Evolutionary conservation across 2,329 filamentous ascomycete genomes (phyloP).

Genomic region (Fusarium lateritium): DNA sequence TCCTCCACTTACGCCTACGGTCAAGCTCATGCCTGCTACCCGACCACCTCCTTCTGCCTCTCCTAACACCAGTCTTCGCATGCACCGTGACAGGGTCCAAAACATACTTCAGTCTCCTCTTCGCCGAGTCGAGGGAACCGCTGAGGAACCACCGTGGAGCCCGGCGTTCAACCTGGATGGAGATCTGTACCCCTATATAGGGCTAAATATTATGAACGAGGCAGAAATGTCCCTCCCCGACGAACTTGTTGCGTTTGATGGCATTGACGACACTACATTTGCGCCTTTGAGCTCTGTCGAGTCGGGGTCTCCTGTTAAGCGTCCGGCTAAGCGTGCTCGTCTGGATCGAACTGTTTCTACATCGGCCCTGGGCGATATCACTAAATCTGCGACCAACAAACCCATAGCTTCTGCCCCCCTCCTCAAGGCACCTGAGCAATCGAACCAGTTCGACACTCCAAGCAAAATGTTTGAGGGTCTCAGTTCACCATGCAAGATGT

Average conservation of each 20-base stretch:
- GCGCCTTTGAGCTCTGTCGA: conserved; percentile 63
- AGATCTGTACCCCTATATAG: conserved; percentile 60
- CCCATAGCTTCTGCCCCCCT: conserved; percentile 65
- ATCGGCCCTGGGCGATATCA: conserved; percentile 73
- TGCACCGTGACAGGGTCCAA: conserved; percentile 87
- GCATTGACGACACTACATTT: conserved; percentile 51
- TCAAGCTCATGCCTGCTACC: conserved; percentile 79
- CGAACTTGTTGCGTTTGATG: conserved; percentile 53
- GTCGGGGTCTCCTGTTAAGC: conserved; percentile 77
- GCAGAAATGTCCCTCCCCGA: conserved; percentile 76
- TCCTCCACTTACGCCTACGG: conserved; percentile 85
- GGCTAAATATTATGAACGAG: conserved; percentile 62
- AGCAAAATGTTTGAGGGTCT: conserved; percentile 70
- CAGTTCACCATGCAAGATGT: conserved; percentile 69
- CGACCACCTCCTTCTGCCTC: conserved; percentile 81
- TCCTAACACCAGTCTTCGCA: conserved; percentile 90
- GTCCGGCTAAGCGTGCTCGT: conserved; percentile 70
- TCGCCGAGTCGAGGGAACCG: conserved; percentile 60
- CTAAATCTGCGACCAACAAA: conserved; percentile 67
- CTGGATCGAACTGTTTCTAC: conserved; percentile 75
- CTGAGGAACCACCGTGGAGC: conserved; percentile 72
- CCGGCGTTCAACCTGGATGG: conserved; percentile 78
- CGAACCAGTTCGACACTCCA: conserved; percentile 66
- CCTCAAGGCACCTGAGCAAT: conserved; percentile 63
- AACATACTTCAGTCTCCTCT: conserved; percentile 86